Percentiles rank a stretch among this genome's conserved stretches.
phyloP scores from a whole-genome alignment of 257 asterid genomes.

The Salvia hispanica region DNA sequence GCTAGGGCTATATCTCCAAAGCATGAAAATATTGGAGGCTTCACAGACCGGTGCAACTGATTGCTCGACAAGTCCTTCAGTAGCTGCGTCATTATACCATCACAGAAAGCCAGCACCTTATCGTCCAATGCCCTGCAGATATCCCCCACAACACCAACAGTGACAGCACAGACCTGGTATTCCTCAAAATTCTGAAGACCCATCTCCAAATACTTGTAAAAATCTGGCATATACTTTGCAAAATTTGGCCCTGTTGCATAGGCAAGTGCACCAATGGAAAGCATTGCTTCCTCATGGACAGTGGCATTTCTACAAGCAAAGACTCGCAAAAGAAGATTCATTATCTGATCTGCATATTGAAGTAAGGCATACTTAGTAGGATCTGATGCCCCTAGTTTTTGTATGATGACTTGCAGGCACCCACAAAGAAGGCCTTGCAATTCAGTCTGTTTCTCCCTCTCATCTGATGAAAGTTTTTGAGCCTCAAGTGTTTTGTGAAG shows the following conservation, averaged over 20 bases:
- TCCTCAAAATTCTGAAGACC: conserved; percentile 87
- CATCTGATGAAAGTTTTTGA: conserved; percentile 69
- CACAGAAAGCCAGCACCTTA: conserved; percentile 67
- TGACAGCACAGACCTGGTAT: conserved; percentile 78
- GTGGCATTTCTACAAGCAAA: conserved; percentile 80
- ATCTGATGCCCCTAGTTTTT: conserved; percentile 62
- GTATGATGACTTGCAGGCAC: conserved; percentile 74
- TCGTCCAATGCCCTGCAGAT: conserved; percentile 77
- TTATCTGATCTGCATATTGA: conserved; percentile 74
- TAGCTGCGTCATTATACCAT: conserved; percentile 78
- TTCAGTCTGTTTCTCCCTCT: conserved; percentile 75
- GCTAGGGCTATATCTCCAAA: conserved; percentile 83
- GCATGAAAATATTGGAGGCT: conserved; percentile 83
- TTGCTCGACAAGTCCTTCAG: conserved; percentile 75
- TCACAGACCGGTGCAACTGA: conserved; percentile 80
- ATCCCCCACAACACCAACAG: conserved; percentile 82
- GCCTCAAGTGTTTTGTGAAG: conserved; percentile 72
- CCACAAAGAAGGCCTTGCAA: conserved; percentile 82
- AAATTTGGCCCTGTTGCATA: conserved; percentile 66
- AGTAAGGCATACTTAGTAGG: conserved; percentile 56
- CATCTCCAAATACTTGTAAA: conserved; percentile 80
- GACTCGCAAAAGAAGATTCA: conserved; percentile 67
- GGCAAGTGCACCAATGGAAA: conserved; percentile 86
- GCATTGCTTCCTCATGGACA: conserved; percentile 87
- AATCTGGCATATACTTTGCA: conserved; percentile 67